Percentiles rank a stretch among this genome's conserved stretches.
phyloP scores from a whole-genome alignment of 305 asterid genomes.

The Stenogyne calaminthoides region DNA sequence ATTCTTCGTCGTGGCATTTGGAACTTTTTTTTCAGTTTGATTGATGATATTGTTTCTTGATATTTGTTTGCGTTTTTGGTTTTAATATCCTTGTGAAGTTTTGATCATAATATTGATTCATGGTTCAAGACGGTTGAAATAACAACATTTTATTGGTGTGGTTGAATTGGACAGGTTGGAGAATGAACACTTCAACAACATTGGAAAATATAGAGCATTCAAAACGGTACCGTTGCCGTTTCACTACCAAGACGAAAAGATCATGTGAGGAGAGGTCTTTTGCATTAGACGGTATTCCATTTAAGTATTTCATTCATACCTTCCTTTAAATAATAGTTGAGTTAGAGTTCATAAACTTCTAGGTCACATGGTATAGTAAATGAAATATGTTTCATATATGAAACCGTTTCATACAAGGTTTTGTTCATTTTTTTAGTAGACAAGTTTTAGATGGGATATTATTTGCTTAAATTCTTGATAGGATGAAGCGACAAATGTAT shows the following conservation, averaged over 20 bases:
- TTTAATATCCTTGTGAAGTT: no score
- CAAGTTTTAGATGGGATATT: not conserved
- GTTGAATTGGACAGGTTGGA: constrained; percentile 41
- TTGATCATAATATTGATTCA: no score
- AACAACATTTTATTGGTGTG: not conserved
- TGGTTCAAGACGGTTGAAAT: not conserved
- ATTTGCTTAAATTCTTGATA: constrained; percentile 6
- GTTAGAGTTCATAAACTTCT: no score
- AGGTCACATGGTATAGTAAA: no score
- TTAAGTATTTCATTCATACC: no score
- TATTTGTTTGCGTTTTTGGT: not conserved
- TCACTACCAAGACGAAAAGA: constrained; percentile 48
- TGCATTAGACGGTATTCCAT: no score
- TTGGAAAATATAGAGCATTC: constrained; percentile 56
- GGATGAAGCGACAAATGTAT: not conserved
- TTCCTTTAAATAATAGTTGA: no score
- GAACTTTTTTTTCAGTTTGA: constrained; percentile 95
- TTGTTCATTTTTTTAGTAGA: no score
- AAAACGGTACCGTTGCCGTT: constrained; percentile 57
- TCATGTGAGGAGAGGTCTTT: not conserved
- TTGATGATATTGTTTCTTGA: not conserved
- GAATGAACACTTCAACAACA: constrained; percentile 64
- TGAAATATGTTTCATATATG: no score
- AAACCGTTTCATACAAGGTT: no score
- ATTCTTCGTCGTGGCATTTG: constrained; percentile 89